Percentiles rank a stretch among this genome's conserved stretches.
Conservation (phyloP, 805 yeast genomes). For the Wickerhamomyces bovis region DNA sequence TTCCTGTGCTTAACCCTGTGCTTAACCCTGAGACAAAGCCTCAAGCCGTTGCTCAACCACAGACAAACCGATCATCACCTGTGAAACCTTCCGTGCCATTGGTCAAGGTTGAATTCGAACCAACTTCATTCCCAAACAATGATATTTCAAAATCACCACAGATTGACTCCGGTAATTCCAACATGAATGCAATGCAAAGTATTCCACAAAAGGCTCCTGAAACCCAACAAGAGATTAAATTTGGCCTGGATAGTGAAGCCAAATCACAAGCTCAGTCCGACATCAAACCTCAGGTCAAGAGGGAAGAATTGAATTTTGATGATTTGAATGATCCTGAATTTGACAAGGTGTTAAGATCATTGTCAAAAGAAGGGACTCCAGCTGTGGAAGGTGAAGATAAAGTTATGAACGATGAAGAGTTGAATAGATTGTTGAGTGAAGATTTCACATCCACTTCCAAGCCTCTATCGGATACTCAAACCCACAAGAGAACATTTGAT, state of each 20-base stretch:
- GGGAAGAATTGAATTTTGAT: conserved; percentile 6
- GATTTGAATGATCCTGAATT: conserved; percentile 22
- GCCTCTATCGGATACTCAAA: not conserved
- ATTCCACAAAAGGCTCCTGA: not conserved
- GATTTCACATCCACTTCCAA: conserved; percentile 2
- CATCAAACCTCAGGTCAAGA: not conserved
- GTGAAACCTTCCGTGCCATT: not conserved
- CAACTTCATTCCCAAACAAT: not conserved
- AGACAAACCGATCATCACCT: not conserved
- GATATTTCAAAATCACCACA: not conserved
- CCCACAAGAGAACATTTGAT: conserved; percentile 9
- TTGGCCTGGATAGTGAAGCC: not conserved
- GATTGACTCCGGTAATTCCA: not conserved
- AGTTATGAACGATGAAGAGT: conserved; percentile 21
- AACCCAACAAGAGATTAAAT: not conserved
- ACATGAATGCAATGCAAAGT: not conserved
- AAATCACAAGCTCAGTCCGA: not conserved
- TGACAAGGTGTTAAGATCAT: conserved; percentile 21
- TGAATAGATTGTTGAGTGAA: conserved; percentile 19
- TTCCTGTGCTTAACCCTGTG: too few relatives aligned
- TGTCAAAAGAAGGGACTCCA: conserved; percentile 24
- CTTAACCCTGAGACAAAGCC: not conserved
- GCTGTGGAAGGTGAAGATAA: conserved; percentile 13
- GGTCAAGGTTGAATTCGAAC: not conserved
- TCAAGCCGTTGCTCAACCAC: not conserved